phyloP scores from a whole-genome alignment of 768 basidiomycete genomes.

The Lactarius sanguifluus region DNA sequence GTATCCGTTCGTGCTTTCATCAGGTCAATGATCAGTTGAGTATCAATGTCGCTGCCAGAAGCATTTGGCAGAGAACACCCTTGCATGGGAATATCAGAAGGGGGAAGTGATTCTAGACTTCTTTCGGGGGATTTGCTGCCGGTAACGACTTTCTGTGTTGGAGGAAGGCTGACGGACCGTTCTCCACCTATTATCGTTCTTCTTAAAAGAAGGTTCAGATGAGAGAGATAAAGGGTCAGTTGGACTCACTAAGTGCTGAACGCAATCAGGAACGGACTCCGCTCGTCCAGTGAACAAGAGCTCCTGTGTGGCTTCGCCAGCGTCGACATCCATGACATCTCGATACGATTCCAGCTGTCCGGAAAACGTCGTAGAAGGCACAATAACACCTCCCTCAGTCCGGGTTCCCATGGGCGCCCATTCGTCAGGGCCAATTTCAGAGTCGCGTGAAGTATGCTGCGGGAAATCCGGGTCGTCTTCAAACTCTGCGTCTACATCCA shows the following conservation, averaged over 20 bases:
- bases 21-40: slow-evolving; percentile 41
- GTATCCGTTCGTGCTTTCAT: slow-evolving; percentile 29
- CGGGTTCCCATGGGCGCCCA: slow-evolving; percentile 56
- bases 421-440: slow-evolving; percentile 24
- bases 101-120: slow-evolving; percentile 24
- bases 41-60: slow-evolving; percentile 38
- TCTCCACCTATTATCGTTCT: neutral
- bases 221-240: neutral
- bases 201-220: slow-evolving; percentile 15
- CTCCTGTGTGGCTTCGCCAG: slow-evolving; percentile 41
- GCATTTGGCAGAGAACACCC: slow-evolving; percentile 12
- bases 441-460: slow-evolving; percentile 24
- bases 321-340: slow-evolving; percentile 47
- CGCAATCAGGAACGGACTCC: slow-evolving; percentile 25
- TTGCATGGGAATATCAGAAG: slow-evolving; percentile 25
- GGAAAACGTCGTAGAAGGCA: slow-evolving; percentile 37
- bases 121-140: neutral
- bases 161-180: slow-evolving; percentile 30
- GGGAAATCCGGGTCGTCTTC: slow-evolving; percentile 56
- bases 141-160: slow-evolving; percentile 23
- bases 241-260: slow-evolving; percentile 20
- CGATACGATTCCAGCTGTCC: slow-evolving; percentile 36
- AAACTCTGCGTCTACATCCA: slow-evolving; percentile 57
- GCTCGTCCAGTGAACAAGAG: slow-evolving; percentile 24
- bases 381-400: slow-evolving; percentile 54